Percentiles rank a stretch among this genome's conserved stretches.
phyloP scores from a whole-genome alignment of 2,329 filamentous ascomycete species.

The Cytospora schulzeri region DNA sequence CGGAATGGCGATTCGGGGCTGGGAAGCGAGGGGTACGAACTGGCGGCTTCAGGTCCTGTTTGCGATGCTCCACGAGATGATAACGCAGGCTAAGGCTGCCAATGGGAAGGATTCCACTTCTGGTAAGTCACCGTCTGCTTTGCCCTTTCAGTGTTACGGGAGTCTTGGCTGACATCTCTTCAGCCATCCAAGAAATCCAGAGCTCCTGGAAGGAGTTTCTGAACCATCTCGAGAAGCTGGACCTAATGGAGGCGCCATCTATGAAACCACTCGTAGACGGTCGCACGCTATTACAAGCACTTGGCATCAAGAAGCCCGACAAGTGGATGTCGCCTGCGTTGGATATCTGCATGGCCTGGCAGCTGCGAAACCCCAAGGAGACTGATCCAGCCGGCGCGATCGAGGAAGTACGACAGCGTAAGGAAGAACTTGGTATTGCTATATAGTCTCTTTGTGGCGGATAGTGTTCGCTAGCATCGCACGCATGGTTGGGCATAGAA shows the following conservation, averaged over 20 bases:
- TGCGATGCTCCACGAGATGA: slow-evolving; percentile 65
- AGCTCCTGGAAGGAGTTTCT: slow-evolving; percentile 57
- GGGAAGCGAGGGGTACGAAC: slow-evolving; percentile 63
- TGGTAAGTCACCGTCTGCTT: slow-evolving; percentile 40
- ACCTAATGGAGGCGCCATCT: slow-evolving; percentile 59
- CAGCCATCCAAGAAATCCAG: slow-evolving; percentile 50
- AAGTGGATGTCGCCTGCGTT: slow-evolving; percentile 84
- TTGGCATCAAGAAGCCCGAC: slow-evolving; percentile 71
- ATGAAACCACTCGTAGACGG: slow-evolving; percentile 73
- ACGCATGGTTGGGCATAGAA: neutral
- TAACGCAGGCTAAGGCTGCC: slow-evolving; percentile 35
- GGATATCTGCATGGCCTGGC: slow-evolving; percentile 83
- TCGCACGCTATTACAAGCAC: slow-evolving; percentile 66
- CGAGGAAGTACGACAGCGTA: slow-evolving; percentile 57
- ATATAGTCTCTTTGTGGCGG: neutral
- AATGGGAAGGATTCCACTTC: slow-evolving; percentile 28
- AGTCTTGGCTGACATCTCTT: slow-evolving; percentile 24
- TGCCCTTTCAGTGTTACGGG: neutral
- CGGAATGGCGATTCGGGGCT: slow-evolving; percentile 73
- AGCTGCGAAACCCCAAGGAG: slow-evolving; percentile 74
- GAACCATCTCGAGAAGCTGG: slow-evolving; percentile 55
- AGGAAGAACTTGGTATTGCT: slow-evolving; percentile 53
- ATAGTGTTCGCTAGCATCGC: neutral
- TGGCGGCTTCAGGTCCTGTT: slow-evolving; percentile 75
- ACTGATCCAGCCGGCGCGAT: slow-evolving; percentile 62